Base-by-base conservation (phyloP, 2,329 filamentous ascomycete species). In the Graphilbum fragrans region DNA sequence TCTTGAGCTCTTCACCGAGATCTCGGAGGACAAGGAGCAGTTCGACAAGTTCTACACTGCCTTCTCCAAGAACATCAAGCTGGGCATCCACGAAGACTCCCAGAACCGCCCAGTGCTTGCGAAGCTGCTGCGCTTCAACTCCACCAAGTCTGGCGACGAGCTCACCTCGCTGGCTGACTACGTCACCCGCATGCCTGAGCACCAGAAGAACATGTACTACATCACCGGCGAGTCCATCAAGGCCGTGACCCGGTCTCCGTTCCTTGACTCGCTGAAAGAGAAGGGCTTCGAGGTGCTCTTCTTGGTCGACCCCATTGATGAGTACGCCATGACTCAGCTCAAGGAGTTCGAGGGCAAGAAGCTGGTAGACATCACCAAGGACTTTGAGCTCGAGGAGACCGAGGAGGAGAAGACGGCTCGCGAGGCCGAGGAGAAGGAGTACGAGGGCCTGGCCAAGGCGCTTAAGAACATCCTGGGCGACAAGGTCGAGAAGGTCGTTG, bases 191-290 rank as follows among this genome's bases (percentile, higher is more conserved):
- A 98, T 98, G 92, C 83, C 86, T 47, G 90, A 96, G 77, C 90
- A 96, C 77, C 92, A 98, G 82, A 95, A 96, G 82, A 88, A 98
- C 73, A 87, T 98, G 70, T 98, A 98, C 83, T 98, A 96, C 86
- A 98, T 98, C 77, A 98, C 92, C 50, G 92, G 92, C 72, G 92
- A 98, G 81, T 94, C 90, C 44, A 81, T 94, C 73, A 95, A 95
- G 80, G 92, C 92, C 53, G 92, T 98, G 54, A 71, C 82, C 67
- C 93, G 94, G 77, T 98, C 92, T 55, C 92, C 92, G 58, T 98
- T 98, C 90, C 80, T 98, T 52, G 92, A 98, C 64, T 80, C 88
- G 44, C 86, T 98, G 67, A 94, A 93, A 80, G 84, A 87, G 65
- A 98, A 98, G 87, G 81, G 84, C 72, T 98, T 98, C 63, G 92